These are phyloP conservation scores for Globisporangium paddicum DNA, from an alignment of 352 stramenopile genomes.

Conservation along the genomic window DNA sequence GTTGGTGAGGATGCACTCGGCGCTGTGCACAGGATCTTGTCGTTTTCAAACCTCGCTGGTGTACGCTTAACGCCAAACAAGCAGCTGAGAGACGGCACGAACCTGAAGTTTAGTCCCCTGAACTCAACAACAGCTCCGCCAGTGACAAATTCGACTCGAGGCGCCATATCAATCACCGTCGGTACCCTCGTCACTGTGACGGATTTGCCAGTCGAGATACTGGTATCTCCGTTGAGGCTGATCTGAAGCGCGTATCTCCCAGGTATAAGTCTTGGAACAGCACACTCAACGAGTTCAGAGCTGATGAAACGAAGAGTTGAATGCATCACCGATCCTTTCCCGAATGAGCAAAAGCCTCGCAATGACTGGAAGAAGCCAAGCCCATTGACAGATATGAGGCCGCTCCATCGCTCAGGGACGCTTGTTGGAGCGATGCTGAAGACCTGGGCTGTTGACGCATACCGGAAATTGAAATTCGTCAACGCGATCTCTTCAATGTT, in stretches of 20 bases:
- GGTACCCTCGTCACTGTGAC: conserved; percentile 21
- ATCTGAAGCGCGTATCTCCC: conserved; percentile 17
- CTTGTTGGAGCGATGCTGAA: conserved; percentile 15
- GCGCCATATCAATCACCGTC: conserved; percentile 22
- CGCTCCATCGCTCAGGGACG: conserved; percentile 18
- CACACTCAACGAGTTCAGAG: conserved; percentile 20
- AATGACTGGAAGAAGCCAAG: conserved; percentile 24
- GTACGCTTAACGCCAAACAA: conserved; percentile 25
- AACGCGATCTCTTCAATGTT: conserved; percentile 14
- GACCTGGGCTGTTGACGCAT: conserved; percentile 18
- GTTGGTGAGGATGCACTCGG: conserved; percentile 14
- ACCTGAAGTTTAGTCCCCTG: conserved; percentile 27
- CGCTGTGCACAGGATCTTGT: conserved; percentile 22
- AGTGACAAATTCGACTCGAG: conserved; percentile 21
- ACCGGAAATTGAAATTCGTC: conserved; percentile 30
- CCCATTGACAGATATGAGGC: conserved; percentile 26
- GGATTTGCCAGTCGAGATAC: conserved; percentile 11
- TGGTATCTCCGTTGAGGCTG: conserved; percentile 25
- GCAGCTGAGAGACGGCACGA: conserved; percentile 22
- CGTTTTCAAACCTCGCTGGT: conserved; percentile 15
- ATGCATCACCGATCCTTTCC: not conserved
- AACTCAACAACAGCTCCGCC: conserved; percentile 31
- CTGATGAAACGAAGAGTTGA: conserved; percentile 17
- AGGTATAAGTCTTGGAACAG: conserved; percentile 20
- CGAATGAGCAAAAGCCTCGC: conserved; percentile 26